A percentile compares a stretch with the other conserved stretches of the same genome.
Evolutionary conservation across 176 grass and related monocot species (phyloP).

Genomic region (Chloris gayana): DNA sequence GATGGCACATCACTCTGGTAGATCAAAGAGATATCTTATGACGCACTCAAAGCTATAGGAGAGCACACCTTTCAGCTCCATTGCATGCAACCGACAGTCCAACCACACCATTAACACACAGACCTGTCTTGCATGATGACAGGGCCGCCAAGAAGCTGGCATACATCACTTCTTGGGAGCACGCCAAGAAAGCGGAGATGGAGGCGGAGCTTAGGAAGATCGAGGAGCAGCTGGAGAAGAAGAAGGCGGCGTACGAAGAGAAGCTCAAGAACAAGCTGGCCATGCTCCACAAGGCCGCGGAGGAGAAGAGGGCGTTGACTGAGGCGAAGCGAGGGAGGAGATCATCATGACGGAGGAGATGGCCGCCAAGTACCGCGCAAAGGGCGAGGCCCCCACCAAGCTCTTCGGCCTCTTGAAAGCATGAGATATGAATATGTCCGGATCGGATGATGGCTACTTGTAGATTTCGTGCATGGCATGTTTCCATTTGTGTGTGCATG

Average conservation of each 20-base stretch:
- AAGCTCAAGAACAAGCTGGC: conserved; percentile 80
- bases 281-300: conserved; percentile 67
- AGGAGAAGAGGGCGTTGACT: conserved; percentile 67
- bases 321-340: conserved; percentile 66
- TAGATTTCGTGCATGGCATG: conserved; percentile 20
- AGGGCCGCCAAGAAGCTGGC: conserved; percentile 72
- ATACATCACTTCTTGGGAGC: conserved; percentile 64
- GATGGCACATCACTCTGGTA: conserved; percentile 24
- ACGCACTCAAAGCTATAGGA: conserved; percentile 42
- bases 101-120: conserved; percentile 30
- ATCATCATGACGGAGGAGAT: conserved; percentile 66
- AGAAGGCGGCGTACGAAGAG: conserved; percentile 71
- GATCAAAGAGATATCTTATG: conserved; percentile 21
- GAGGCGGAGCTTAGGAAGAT: conserved; percentile 61
- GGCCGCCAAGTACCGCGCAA: conserved; percentile 72
- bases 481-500: conserved; percentile 10
- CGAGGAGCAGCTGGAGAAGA: conserved; percentile 81
- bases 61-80: background rate
- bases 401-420: conserved; percentile 61
- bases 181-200: conserved; percentile 53
- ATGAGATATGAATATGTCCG: background rate
- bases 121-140: background rate
- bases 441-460: background rate
- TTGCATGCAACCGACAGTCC: conserved; percentile 24
- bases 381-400: conserved; percentile 63